Evolutionary conservation across 169 alveolate genomes (phyloP).

Genomic region (Amoebophrya sp.): DNA sequence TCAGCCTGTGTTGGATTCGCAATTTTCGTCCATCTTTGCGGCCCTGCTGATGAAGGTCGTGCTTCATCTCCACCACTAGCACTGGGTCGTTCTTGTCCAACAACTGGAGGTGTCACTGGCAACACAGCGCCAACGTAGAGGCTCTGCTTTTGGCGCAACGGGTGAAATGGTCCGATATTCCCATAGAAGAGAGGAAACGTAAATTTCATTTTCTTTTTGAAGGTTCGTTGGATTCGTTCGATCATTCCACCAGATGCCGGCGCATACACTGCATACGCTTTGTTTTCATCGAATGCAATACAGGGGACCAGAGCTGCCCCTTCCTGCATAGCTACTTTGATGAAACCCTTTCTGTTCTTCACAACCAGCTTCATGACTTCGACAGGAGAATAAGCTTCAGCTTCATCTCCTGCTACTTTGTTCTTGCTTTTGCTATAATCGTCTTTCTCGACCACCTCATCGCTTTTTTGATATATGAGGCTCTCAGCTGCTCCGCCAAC

Average conservation of each 20-base stretch:
- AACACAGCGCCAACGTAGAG: neutral
- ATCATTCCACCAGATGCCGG: neutral
- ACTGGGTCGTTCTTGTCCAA: neutral
- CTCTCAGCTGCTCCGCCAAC: neutral
- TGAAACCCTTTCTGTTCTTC: conserved; percentile 1
- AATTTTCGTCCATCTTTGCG: too few relatives aligned
- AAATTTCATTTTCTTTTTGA: neutral
- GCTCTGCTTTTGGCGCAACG: neutral
- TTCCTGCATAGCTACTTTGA: neutral
- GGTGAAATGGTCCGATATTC: neutral
- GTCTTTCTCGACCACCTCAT: neutral
- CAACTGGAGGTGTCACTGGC: neutral
- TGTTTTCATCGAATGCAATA: neutral
- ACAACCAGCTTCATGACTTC: neutral
- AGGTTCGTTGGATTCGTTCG: neutral
- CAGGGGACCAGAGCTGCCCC: conserved; percentile 12
- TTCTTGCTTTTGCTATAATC: neutral
- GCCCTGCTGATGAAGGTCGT: too few relatives aligned
- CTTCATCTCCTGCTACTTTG: too few relatives aligned
- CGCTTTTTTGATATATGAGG: neutral
- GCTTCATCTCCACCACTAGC: too few relatives aligned
- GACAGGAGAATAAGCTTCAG: too few relatives aligned
- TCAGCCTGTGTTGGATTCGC: neutral
- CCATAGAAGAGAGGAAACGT: neutral
- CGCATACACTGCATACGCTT: neutral